Evolutionary conservation across 371 early-diverging fungal species (phyloP).

Genomic region (Parasitella parasitica): DNA sequence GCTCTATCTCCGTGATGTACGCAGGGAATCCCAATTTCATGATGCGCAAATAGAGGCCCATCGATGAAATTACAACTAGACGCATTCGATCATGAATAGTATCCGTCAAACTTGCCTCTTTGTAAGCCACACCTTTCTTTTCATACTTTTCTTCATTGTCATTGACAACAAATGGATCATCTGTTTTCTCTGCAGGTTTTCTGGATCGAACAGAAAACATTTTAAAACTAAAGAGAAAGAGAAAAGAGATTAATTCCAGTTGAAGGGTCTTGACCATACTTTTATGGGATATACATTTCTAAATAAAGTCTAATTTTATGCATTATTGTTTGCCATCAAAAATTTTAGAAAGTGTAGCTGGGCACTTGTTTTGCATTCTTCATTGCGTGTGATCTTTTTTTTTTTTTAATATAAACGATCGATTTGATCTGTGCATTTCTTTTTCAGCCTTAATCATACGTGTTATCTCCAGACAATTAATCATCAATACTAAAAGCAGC

Average conservation of each 20-base stretch:
- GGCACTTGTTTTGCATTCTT: not conserved
- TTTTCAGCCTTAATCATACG: too few species aligned
- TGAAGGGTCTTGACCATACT: too few species aligned
- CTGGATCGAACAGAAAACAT: slow-evolving; percentile 22
- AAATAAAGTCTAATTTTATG: not conserved
- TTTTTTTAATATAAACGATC: not conserved
- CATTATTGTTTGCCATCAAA: not conserved
- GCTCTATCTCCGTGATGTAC: slow-evolving; percentile 20
- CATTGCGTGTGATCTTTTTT: not conserved
- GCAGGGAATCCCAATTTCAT: slow-evolving; percentile 9
- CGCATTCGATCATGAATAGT: slow-evolving; percentile 4
- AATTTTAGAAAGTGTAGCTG: not conserved
- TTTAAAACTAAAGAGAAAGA: not conserved
- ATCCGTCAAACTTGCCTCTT: not conserved
- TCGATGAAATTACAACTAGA: not conserved
- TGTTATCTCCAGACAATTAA: too few species aligned
- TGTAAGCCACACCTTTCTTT: not conserved
- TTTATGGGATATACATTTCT: not conserved
- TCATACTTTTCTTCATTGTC: not conserved
- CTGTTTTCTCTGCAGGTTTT: slow-evolving; percentile 6
- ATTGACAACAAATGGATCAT: slow-evolving; percentile 9
- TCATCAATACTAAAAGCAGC: too few species aligned
- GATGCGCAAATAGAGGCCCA: slow-evolving; percentile 8
- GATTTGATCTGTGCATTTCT: too few species aligned
- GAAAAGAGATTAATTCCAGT: not conserved